phyloP scores from a whole-genome alignment of 306 rosid genomes.

The Potentilla sterilis region DNA sequence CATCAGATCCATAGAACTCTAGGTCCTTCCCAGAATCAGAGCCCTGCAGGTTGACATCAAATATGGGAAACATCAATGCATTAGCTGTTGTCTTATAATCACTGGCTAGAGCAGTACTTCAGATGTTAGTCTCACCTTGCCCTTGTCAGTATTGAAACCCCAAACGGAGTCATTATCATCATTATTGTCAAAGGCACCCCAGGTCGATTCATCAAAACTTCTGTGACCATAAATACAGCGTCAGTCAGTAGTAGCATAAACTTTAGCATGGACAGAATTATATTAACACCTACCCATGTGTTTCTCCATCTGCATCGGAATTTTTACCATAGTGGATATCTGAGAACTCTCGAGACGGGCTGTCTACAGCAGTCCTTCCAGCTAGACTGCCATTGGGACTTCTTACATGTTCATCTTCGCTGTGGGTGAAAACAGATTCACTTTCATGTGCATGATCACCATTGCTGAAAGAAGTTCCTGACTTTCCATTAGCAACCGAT shows the following conservation, averaged over 20 bases:
- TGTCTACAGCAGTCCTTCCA: constrained; percentile 55
- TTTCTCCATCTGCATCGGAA: constrained; percentile 64
- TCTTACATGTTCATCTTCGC: constrained; percentile 63
- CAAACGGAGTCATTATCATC: constrained; percentile 88
- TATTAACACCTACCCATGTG: constrained; percentile 46
- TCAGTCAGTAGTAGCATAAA: constrained; percentile 26
- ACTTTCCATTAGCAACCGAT: constrained; percentile 47
- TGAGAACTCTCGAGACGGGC: constrained; percentile 61
- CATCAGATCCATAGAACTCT: constrained; percentile 66
- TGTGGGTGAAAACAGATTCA: constrained; percentile 61
- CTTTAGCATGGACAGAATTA: not conserved
- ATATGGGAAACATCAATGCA: constrained; percentile 13
- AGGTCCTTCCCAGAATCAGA: constrained; percentile 52
- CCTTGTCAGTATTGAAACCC: constrained; percentile 62
- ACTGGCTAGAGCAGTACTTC: constrained; percentile 8
- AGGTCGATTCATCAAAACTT: constrained; percentile 77
- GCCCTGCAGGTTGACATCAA: constrained; percentile 53
- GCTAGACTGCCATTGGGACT: constrained; percentile 72
- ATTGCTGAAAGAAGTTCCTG: constrained; percentile 31
- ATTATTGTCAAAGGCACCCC: constrained; percentile 87
- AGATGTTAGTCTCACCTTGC: constrained; percentile 53
- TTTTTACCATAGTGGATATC: constrained; percentile 50
- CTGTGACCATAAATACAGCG: constrained; percentile 39
- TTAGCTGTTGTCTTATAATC: not conserved
- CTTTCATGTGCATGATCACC: constrained; percentile 51